These are phyloP conservation scores for Rubia yunnanensis DNA, from an alignment of 257 asterid species.

Conservation along the genomic window DNA sequence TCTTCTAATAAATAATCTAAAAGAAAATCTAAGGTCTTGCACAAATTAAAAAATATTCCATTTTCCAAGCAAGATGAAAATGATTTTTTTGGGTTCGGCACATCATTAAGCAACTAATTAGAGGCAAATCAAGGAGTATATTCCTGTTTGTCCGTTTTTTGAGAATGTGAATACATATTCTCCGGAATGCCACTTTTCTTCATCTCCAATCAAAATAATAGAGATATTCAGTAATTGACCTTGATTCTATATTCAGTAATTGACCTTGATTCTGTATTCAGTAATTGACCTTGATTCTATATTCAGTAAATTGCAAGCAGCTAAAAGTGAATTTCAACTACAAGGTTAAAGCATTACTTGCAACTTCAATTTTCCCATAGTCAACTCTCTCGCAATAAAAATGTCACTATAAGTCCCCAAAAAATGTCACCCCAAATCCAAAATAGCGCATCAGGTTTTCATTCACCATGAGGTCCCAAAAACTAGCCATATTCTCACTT, in stretches of 20 bases:
- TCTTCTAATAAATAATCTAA: too few species aligned
- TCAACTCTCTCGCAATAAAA: background rate
- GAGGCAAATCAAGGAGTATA: conserved; percentile 4
- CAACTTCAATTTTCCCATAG: conserved; percentile 1
- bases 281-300: background rate
- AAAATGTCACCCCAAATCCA: conserved; percentile 2
- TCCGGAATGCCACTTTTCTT: conserved; percentile 13
- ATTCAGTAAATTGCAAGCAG: background rate
- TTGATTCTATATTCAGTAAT: background rate
- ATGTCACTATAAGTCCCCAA: background rate
- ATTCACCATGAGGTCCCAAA: background rate
- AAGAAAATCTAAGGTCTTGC: too few species aligned
- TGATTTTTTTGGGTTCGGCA: background rate
- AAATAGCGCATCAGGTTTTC: background rate
- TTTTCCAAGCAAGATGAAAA: background rate
- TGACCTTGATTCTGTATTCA: background rate
- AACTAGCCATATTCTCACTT: background rate
- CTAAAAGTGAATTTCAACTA: background rate
- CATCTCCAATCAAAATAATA: conserved; percentile 3
- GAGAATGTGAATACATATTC: conserved; percentile 3
- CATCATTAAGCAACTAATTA: background rate
- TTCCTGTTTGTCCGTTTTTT: background rate
- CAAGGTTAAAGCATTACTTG: conserved; percentile 8
- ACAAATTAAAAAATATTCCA: too few species aligned
- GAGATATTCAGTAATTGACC: background rate